A percentile compares a stretch with the other conserved stretches of the same genome.
These are phyloP conservation scores for Escovopsis sp. DNA, from an alignment of 2,329 filamentous ascomycete species.

Conservation along the genomic window DNA sequence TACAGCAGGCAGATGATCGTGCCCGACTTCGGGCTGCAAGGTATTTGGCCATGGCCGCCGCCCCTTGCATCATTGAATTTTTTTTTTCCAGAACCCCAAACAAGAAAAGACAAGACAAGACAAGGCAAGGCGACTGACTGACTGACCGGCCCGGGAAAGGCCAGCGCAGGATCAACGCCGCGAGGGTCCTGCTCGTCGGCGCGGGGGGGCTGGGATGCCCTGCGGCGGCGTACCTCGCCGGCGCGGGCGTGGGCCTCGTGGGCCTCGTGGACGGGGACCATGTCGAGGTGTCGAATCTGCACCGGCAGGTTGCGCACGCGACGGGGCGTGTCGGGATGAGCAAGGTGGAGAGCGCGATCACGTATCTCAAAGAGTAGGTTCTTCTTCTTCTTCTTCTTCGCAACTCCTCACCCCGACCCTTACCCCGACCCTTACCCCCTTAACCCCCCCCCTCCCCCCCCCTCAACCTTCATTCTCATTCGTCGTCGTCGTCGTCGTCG, in stretches of 20 bases:
- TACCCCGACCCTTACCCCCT: too few species aligned
- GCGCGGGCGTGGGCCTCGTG: slow-evolving; percentile 70
- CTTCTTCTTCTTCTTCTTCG: background rate
- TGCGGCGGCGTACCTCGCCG: slow-evolving; percentile 82
- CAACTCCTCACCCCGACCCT: too few species aligned
- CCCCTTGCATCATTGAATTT: too few species aligned
- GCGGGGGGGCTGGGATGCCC: slow-evolving; percentile 85
- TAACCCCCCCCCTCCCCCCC: too few species aligned
- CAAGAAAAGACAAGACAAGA: too few species aligned
- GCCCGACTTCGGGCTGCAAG: slow-evolving; percentile 62
- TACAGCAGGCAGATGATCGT: slow-evolving; percentile 90
- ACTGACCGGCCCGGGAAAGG: slow-evolving; percentile 30
- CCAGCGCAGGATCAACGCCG: slow-evolving; percentile 56
- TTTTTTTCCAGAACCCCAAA: too few species aligned
- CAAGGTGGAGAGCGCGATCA: slow-evolving; percentile 68
- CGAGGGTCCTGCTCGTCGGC: slow-evolving; percentile 68
- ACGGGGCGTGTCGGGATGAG: slow-evolving; percentile 54
- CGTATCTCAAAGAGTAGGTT: slow-evolving; percentile 39
- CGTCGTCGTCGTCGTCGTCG: too few species aligned
- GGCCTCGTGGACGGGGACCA: slow-evolving; percentile 78
- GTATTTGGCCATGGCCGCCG: too few species aligned
- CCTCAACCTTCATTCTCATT: too few species aligned
- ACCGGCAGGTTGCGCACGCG: slow-evolving; percentile 76
- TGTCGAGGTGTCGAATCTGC: slow-evolving; percentile 82
- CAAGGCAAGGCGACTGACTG: too few species aligned